phyloP scores from a whole-genome alignment of 2,329 filamentous ascomycete genomes.

The Penicillium sp. region DNA sequence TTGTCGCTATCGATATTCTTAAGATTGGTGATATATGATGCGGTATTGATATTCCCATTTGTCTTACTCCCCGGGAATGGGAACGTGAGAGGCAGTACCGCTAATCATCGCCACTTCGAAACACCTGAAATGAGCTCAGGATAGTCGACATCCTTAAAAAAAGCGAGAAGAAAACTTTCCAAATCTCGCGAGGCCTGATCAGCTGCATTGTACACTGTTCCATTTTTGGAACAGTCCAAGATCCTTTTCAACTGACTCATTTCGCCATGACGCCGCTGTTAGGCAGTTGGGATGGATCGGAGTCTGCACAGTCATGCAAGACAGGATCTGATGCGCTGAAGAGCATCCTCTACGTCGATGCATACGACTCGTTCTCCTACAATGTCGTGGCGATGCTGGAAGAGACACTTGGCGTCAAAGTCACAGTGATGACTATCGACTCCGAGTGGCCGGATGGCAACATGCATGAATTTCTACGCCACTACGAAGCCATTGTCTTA shows the following conservation, averaged over 20 bases:
- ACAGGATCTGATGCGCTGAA: slow-evolving; percentile 7
- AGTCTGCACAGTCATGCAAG: slow-evolving; percentile 1
- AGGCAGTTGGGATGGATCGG: slow-evolving; percentile 21
- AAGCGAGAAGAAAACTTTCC: not conserved
- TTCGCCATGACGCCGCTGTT: slow-evolving; percentile 30
- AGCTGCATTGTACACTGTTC: not conserved
- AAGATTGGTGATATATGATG: not conserved
- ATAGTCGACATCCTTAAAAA: not conserved
- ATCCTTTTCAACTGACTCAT: not conserved
- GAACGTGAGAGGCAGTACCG: not conserved
- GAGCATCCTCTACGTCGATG: slow-evolving; percentile 79
- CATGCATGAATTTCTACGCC: slow-evolving; percentile 47
- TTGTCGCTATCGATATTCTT: slow-evolving; percentile 1
- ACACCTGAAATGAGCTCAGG: slow-evolving; percentile 5
- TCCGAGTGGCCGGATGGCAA: slow-evolving; percentile 41
- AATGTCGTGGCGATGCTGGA: slow-evolving; percentile 83
- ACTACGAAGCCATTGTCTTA: slow-evolving; percentile 79
- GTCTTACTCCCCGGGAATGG: not conserved
- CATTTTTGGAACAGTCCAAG: not conserved
- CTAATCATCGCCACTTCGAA: slow-evolving; percentile 7
- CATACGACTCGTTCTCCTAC: slow-evolving; percentile 94
- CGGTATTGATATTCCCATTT: not conserved
- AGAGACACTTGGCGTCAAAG: slow-evolving; percentile 60
- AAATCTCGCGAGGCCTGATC: not conserved
- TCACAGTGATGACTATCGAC: slow-evolving; percentile 69